A percentile compares a stretch with the other conserved stretches of the same genome.
phyloP scores from a whole-genome alignment of 2,329 filamentous ascomycete genomes.

The Trichophyton schoenleinii region DNA sequence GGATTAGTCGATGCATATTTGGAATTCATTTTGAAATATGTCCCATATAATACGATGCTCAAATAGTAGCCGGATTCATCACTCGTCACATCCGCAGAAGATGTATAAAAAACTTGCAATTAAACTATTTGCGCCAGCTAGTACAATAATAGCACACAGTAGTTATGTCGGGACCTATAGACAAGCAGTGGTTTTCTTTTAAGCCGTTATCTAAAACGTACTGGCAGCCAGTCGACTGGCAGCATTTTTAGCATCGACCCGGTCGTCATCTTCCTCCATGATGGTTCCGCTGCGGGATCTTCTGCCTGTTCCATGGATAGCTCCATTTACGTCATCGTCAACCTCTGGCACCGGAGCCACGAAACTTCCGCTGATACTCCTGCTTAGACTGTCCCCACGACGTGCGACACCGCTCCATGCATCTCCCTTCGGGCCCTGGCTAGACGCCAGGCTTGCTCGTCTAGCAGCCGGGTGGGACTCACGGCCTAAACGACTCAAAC shows the following conservation, averaged over 20 bases:
- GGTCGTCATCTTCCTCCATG: constrained; percentile 67
- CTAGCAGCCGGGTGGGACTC: constrained; percentile 69
- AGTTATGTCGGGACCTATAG: not conserved
- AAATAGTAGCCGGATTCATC: not conserved
- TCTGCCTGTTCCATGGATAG: constrained; percentile 31
- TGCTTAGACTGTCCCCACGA: constrained; percentile 61
- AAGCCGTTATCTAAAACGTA: constrained; percentile 56
- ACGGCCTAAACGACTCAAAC: constrained; percentile 75
- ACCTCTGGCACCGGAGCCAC: constrained; percentile 54
- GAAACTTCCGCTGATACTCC: constrained; percentile 63
- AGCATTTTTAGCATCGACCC: constrained; percentile 89
- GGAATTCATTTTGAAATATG: too few relatives aligned
- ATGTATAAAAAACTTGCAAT: not conserved
- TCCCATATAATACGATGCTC: too few relatives aligned
- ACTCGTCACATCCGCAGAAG: not conserved
- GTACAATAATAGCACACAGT: not conserved
- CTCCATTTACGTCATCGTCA: constrained; percentile 41
- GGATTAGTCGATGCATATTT: too few relatives aligned
- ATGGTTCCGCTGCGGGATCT: constrained; percentile 32
- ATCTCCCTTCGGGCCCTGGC: constrained; percentile 94
- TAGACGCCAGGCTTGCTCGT: constrained; percentile 65
- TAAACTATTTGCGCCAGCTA: not conserved
- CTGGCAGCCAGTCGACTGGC: constrained; percentile 86
- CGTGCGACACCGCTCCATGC: constrained; percentile 92
- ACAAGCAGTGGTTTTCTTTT: not conserved